Conservation (phyloP, 2,329 filamentous ascomycete species). For the Blumeriella jaapii region DNA sequence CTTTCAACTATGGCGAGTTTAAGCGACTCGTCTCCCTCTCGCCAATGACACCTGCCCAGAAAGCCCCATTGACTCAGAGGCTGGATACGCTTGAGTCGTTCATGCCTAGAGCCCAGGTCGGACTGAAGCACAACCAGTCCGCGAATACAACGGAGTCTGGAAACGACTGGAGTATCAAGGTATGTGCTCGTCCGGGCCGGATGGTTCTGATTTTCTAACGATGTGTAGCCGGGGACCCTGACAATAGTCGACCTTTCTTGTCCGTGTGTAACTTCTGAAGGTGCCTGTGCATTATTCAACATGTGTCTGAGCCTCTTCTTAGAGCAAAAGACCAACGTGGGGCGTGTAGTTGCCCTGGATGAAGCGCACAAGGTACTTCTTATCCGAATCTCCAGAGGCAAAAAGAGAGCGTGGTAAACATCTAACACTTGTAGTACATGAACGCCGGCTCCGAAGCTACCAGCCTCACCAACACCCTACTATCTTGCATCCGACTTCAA, state of each 20-base stretch:
- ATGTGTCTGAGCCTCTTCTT: conserved; percentile 58
- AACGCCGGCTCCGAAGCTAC: conserved; percentile 41
- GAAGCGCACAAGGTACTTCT: conserved; percentile 59
- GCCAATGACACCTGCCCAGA: conserved; percentile 38
- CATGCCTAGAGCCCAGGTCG: conserved; percentile 33
- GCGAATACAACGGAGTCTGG: background rate
- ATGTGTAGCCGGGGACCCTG: conserved; percentile 42
- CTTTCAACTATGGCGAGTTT: conserved; percentile 37
- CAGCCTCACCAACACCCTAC: conserved; percentile 48
- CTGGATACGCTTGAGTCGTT: conserved; percentile 55
- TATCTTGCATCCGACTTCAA: conserved; percentile 56
- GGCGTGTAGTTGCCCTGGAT: conserved; percentile 57
- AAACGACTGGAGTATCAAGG: conserved; percentile 20
- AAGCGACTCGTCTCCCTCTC: conserved; percentile 25
- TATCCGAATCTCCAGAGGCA: background rate
- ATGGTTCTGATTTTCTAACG: conserved; percentile 32
- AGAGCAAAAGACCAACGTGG: conserved; percentile 36
- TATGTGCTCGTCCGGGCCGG: background rate
- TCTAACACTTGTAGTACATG: conserved; percentile 40
- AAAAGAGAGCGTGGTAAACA: background rate
- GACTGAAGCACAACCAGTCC: background rate
- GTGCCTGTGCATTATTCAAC: conserved; percentile 61
- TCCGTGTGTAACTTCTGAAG: conserved; percentile 54
- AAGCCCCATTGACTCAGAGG: conserved; percentile 43
- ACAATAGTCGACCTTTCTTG: conserved; percentile 65